Conservation (phyloP, 2,329 filamentous ascomycete genomes). For the Periconia sp. region DNA sequence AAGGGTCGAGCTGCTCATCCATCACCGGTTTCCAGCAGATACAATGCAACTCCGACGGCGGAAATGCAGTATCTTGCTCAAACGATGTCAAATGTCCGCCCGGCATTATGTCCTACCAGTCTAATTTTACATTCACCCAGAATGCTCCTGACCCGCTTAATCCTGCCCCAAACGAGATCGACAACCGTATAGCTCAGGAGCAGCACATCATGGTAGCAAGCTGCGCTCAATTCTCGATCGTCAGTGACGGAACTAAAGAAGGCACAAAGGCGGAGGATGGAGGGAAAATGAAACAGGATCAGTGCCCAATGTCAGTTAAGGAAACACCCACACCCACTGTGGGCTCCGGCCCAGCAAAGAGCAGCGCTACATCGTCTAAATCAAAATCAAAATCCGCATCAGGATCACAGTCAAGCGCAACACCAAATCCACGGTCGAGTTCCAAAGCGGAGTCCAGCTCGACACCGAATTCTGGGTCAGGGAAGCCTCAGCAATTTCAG, state of each 20-base stretch:
- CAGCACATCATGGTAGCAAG: slow-evolving; percentile 21
- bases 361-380: no score
- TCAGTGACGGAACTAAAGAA: slow-evolving; percentile 27
- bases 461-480: slow-evolving; percentile 3
- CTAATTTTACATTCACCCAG: slow-evolving; percentile 32
- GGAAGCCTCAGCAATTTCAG: slow-evolving; percentile 6
- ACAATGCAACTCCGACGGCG: slow-evolving; percentile 22
- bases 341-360: slow-evolving; percentile 3
- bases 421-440: no score
- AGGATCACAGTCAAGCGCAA: no score
- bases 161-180: slow-evolving; percentile 19
- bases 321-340: slow-evolving; percentile 14
- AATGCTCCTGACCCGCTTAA: slow-evolving; percentile 25
- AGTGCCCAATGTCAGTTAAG: slow-evolving; percentile 8
- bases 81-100: slow-evolving; percentile 24
- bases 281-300: slow-evolving; percentile 8
- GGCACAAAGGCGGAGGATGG: slow-evolving; percentile 21
- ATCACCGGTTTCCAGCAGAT: slow-evolving; percentile 25
- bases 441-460: neutral
- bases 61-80: slow-evolving; percentile 20
- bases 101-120: slow-evolving; percentile 21
- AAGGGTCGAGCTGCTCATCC: slow-evolving; percentile 22
- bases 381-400: no score
- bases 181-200: slow-evolving; percentile 21
- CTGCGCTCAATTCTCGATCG: slow-evolving; percentile 23